A percentile compares a stretch with the other conserved stretches of the same genome.
Evolutionary conservation across 257 asterid species (phyloP).

Genomic region (Lycium barbarum): DNA sequence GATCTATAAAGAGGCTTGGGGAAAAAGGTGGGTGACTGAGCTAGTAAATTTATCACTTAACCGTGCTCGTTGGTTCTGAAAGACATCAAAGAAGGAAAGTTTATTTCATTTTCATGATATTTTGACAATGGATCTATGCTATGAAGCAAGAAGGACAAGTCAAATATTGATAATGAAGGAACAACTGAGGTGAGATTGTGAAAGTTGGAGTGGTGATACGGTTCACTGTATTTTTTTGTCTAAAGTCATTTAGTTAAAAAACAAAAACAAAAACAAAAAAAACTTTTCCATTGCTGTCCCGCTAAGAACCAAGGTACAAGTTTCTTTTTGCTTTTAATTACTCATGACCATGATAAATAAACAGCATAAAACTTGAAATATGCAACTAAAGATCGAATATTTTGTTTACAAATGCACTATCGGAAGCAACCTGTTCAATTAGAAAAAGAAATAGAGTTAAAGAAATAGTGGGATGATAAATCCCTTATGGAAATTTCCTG

Average conservation of each 20-base stretch:
- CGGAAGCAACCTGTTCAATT: neutral
- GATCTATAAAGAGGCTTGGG: too few species aligned
- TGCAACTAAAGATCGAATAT: neutral
- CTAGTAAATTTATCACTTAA: neutral
- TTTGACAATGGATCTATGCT: too few species aligned
- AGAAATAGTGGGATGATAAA: neutral
- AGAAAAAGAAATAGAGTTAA: neutral
- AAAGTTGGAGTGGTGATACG: conserved; percentile 27
- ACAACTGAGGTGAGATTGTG: conserved; percentile 36
- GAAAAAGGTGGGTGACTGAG: neutral
- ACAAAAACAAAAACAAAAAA: neutral
- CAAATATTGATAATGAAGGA: neutral
- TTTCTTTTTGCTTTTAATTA: conserved; percentile 27
- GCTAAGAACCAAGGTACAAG: conserved; percentile 30
- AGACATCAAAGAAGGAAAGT: too few species aligned
- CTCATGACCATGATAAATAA: neutral
- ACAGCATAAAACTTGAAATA: conserved; percentile 26
- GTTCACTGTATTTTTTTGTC: conserved; percentile 27
- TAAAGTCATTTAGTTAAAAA: conserved; percentile 37
- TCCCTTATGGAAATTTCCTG: neutral
- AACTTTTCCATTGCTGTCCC: conserved; percentile 41
- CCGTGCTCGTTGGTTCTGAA: too few species aligned
- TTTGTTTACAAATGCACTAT: neutral
- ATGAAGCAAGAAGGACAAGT: too few species aligned
- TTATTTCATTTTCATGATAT: too few species aligned